These are phyloP conservation scores for Epichloe hybrida DNA, from an alignment of 2,329 filamentous ascomycete species.

Conservation along the genomic window DNA sequence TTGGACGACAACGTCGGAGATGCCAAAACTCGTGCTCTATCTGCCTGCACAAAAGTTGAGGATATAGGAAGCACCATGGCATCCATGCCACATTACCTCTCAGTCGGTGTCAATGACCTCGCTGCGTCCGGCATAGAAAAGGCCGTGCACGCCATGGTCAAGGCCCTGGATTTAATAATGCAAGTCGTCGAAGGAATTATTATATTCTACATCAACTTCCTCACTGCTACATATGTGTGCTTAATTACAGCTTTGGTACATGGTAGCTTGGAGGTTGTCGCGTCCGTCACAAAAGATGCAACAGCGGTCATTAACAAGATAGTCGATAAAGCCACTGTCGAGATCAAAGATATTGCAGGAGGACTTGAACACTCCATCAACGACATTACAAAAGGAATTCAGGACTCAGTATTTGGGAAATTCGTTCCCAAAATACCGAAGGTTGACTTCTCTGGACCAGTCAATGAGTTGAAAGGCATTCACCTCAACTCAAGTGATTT, in stretches of 20 bases:
- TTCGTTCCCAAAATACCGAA: slow-evolving; percentile 29
- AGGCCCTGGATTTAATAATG: slow-evolving; percentile 64
- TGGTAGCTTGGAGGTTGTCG: slow-evolving; percentile 59
- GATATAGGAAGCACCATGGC: slow-evolving; percentile 90
- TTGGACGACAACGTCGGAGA: slow-evolving; percentile 62
- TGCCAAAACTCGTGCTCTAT: slow-evolving; percentile 69
- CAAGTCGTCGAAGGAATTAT: slow-evolving; percentile 78
- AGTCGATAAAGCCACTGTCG: slow-evolving; percentile 41
- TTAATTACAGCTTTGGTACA: slow-evolving; percentile 73
- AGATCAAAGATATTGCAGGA: slow-evolving; percentile 43
- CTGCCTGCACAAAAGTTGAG: slow-evolving; percentile 84
- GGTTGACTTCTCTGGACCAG: slow-evolving; percentile 51
- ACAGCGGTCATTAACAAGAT: slow-evolving; percentile 36
- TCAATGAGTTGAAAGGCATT: slow-evolving; percentile 56
- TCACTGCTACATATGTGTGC: slow-evolving; percentile 82
- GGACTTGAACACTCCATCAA: slow-evolving; percentile 35
- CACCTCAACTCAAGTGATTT: slow-evolving; percentile 54
- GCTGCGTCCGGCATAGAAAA: slow-evolving; percentile 69
- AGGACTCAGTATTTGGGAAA: slow-evolving; percentile 36
- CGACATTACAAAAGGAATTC: slow-evolving; percentile 30
- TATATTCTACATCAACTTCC: slow-evolving; percentile 82
- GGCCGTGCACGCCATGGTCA: slow-evolving; percentile 66
- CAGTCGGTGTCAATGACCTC: slow-evolving; percentile 74
- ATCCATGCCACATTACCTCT: slow-evolving; percentile 94
- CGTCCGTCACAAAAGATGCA: slow-evolving; percentile 37